Percentiles rank a stretch among this genome's conserved stretches.
These are phyloP conservation scores for Sanghuangporus baumii DNA, from an alignment of 1,284 basidiomycete genomes.

Conservation along the genomic window DNA sequence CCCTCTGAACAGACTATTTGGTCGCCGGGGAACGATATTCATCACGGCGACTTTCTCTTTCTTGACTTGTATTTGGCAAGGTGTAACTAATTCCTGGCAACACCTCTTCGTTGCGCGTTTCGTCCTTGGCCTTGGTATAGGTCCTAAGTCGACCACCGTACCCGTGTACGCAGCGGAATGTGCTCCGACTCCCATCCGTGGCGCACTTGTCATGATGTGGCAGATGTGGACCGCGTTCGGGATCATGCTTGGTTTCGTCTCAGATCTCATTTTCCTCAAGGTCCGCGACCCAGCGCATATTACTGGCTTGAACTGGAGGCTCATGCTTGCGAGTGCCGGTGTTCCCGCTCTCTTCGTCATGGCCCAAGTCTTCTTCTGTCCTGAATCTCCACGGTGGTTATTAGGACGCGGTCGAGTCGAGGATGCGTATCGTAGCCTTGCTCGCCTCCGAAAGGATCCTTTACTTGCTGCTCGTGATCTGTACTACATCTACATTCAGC, in stretches of 20 bases:
- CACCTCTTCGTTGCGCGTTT: conserved; percentile 43
- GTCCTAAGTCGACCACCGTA: conserved; percentile 57
- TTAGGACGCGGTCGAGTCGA: conserved; percentile 59
- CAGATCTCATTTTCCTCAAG: not conserved
- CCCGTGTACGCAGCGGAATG: conserved; percentile 58
- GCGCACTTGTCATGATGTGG: conserved; percentile 23
- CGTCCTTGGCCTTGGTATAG: conserved; percentile 64
- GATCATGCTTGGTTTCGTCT: conserved; percentile 41
- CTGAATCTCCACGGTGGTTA: conserved; percentile 63
- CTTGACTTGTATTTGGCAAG: conserved; percentile 54
- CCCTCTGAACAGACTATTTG: conserved; percentile 44
- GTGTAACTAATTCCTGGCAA: conserved; percentile 28
- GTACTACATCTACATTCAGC: conserved; percentile 53
- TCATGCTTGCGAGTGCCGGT: conserved; percentile 51
- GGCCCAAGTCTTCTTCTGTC: conserved; percentile 41
- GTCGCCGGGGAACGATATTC: conserved; percentile 68
- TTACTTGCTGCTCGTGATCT: conserved; percentile 59
- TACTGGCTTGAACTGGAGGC: conserved; percentile 54
- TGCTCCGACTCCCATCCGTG: conserved; percentile 57
- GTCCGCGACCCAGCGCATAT: conserved; percentile 31
- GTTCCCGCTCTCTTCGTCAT: conserved; percentile 46
- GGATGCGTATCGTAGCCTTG: conserved; percentile 53
- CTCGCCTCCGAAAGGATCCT: conserved; percentile 54
- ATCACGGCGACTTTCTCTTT: conserved; percentile 54
- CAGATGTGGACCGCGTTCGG: conserved; percentile 50